These are phyloP conservation scores for Gossypium anomalum DNA, from an alignment of 345 rosid genomes.

Conservation along the genomic window DNA sequence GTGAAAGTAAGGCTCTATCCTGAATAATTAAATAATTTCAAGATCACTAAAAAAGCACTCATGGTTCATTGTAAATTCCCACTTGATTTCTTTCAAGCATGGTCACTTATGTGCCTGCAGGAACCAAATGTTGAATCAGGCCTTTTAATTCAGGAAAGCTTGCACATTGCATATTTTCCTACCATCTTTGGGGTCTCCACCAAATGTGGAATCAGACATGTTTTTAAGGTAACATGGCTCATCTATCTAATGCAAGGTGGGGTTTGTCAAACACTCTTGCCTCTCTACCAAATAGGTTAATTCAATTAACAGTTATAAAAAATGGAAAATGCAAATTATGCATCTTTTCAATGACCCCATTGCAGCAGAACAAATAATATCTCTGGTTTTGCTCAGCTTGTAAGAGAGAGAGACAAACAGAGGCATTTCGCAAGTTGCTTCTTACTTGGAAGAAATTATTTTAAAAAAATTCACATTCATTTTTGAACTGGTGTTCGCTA, in stretches of 20 bases:
- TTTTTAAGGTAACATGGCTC: background rate
- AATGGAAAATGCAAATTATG: background rate
- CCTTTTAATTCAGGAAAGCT: background rate
- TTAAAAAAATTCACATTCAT: background rate
- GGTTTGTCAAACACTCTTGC: background rate
- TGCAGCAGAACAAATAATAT: background rate
- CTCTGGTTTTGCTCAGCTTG: background rate
- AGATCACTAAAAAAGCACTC: constrained; percentile 27
- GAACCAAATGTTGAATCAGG: constrained; percentile 56
- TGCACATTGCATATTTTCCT: background rate
- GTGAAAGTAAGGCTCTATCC: constrained; percentile 1
- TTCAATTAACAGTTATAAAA: background rate
- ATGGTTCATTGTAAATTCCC: constrained; percentile 40
- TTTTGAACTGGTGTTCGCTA: background rate
- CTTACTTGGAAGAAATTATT: background rate
- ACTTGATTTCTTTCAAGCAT: constrained; percentile 43
- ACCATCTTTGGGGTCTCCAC: background rate
- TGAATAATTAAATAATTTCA: constrained; percentile 19
- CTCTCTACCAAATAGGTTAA: background rate
- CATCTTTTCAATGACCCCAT: background rate
- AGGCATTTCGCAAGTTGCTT: background rate
- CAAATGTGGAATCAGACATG: background rate
- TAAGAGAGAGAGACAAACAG: background rate
- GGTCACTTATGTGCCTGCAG: constrained; percentile 94
- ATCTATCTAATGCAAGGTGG: background rate